Evolutionary conservation across 768 basidiomycete species (phyloP).

Genomic region (Psilocybe subaeruginosa): DNA sequence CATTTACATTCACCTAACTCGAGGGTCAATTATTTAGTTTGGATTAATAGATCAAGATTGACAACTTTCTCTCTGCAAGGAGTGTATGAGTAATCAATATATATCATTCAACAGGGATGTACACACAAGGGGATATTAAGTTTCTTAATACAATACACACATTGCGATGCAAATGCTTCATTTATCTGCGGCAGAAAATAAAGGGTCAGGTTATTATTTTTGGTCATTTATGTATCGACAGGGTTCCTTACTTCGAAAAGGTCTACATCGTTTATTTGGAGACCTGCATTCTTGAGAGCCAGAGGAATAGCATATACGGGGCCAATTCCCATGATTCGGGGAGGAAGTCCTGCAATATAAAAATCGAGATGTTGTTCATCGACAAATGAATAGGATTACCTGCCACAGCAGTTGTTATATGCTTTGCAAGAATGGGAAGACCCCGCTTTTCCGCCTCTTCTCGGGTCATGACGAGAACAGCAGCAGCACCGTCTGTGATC

Average conservation of each 20-base stretch:
- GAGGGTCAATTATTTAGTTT: not conserved
- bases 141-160: constrained; percentile 69
- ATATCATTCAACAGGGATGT: not conserved
- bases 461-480: constrained; percentile 80
- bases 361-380: not conserved
- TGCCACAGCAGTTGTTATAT: constrained; percentile 71
- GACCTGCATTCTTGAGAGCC: constrained; percentile 67
- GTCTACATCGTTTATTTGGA: constrained; percentile 73
- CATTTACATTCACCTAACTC: constrained; percentile 78
- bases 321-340: constrained; percentile 88
- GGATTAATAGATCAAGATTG: not conserved
- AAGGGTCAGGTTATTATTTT: not conserved
- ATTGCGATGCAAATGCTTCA: constrained; percentile 89
- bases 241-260: constrained; percentile 66
- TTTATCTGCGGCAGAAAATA: constrained; percentile 62
- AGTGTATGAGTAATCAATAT: constrained; percentile 1
- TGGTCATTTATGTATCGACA: not conserved
- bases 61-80: constrained; percentile 38
- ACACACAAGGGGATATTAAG: constrained; percentile 57
- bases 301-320: constrained; percentile 84
- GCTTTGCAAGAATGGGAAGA: constrained; percentile 74
- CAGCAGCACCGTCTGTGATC: constrained; percentile 83
- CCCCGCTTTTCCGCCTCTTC: constrained; percentile 78
- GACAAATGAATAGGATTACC: constrained; percentile 39
- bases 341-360: constrained; percentile 58